phyloP scores from a whole-genome alignment of 768 basidiomycete genomes.

The Lentinula boryana region DNA sequence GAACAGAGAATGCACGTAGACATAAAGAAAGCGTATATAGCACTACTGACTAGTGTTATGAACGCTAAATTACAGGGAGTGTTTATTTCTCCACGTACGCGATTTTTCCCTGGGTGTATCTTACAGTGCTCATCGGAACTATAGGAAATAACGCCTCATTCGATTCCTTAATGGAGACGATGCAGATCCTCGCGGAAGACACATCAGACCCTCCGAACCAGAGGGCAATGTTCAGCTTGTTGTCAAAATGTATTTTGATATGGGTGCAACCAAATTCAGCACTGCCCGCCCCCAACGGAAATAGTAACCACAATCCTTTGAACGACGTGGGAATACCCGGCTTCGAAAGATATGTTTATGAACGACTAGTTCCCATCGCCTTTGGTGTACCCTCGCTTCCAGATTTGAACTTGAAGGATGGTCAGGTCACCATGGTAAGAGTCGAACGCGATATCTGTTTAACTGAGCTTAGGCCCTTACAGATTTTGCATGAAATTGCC shows the following conservation, averaged over 20 bases:
- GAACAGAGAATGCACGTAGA: constrained; percentile 72
- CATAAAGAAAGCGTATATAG: constrained; percentile 86
- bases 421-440: constrained; percentile 71
- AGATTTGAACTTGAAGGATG: constrained; percentile 85
- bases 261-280: constrained; percentile 57
- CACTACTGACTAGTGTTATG: constrained; percentile 76
- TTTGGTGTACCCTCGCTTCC: constrained; percentile 78
- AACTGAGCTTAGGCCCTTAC: not conserved
- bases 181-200: constrained; percentile 71
- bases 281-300: constrained; percentile 25
- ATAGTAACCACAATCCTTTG: constrained; percentile 14
- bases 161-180: constrained; percentile 69
- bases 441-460: constrained; percentile 19
- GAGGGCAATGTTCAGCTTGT: constrained; percentile 75
- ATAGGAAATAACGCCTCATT: constrained; percentile 62
- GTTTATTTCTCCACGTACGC: constrained; percentile 82
- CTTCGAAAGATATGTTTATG: constrained; percentile 90
- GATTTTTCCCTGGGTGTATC: not conserved
- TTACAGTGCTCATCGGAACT: constrained; percentile 24
- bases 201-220: constrained; percentile 70
- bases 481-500: constrained; percentile 90
- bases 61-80: constrained; percentile 74
- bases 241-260: constrained; percentile 56
- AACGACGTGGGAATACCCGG: constrained; percentile 56
- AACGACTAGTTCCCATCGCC: constrained; percentile 72